Evolutionary conservation across 345 rosid genomes (phyloP).

Genomic region (Euphorbia peplus): DNA sequence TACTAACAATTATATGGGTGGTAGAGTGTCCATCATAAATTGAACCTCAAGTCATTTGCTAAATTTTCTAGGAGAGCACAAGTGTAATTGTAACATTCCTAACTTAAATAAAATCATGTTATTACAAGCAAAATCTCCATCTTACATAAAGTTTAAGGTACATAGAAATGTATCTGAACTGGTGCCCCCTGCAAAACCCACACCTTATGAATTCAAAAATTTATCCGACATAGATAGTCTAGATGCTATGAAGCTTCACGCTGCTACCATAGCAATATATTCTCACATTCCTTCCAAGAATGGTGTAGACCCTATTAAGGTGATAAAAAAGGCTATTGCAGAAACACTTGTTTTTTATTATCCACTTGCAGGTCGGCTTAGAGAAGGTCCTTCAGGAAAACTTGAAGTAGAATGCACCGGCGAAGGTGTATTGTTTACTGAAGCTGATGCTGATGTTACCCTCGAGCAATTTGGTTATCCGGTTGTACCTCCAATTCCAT

Average conservation of each 20-base stretch:
- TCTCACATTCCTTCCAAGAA: neutral
- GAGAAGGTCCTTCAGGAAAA: conserved; percentile 10
- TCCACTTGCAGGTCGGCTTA: conserved; percentile 4
- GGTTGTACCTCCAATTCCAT: conserved; percentile 23
- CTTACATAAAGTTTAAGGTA: neutral
- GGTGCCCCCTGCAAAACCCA: neutral
- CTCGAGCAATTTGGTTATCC: conserved; percentile 14
- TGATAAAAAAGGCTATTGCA: neutral
- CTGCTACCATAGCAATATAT: neutral
- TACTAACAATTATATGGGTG: too few relatives aligned
- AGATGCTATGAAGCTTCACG: neutral
- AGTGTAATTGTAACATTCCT: too few relatives aligned
- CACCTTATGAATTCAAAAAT: conserved; percentile 2
- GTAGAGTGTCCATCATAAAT: too few relatives aligned
- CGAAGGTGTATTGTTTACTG: conserved; percentile 22
- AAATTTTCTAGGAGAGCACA: too few relatives aligned
- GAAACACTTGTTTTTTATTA: conserved; percentile 6
- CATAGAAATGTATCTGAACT: neutral
- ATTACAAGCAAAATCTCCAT: too few relatives aligned
- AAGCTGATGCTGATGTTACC: conserved; percentile 20
- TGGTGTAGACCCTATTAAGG: neutral
- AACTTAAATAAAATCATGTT: too few relatives aligned
- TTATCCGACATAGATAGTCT: conserved; percentile 3
- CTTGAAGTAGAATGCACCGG: conserved; percentile 25
- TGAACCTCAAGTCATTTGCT: too few relatives aligned